Base-by-base conservation (phyloP, 139 green algal species). In the Chloropicon primus region DNA sequence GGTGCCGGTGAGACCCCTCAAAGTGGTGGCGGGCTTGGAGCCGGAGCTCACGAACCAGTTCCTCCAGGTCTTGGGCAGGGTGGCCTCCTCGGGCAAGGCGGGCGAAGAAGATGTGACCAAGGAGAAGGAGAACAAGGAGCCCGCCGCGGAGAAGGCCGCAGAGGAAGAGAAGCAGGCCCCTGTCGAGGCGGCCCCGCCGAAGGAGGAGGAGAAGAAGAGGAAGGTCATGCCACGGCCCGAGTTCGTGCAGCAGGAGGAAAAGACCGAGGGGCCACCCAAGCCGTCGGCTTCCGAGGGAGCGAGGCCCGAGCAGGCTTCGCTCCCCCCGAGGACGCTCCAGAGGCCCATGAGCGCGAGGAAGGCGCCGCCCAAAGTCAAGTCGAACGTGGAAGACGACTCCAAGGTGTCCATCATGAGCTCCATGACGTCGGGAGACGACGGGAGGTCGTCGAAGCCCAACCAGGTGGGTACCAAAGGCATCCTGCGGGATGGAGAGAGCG, bases 11-110 rank as follows among this genome's bases (percentile, higher is more conserved):
- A 86, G 86, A 2, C 89, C 91, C 1, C 77, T 86, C 41, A 94
- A 94, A 85, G 88, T 92, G 74, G 89, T 95, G 53, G 91, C 91
- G 5, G 91, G 91, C 1, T 74, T 93, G 72, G 91, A 96, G 85
- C 87, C 91, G 1, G 91, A 95, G 74, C 83, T 86, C 27, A 96
- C 91, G 28, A 96, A 96, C 74, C 17, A 80, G 0, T 94, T 96
- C 77, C 81, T 96, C 76, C 90, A 93, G 76, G 87, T 90, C 87
- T 81, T 95, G 22, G 87, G 71, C 2, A 72, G 27, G 22, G 88
- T 85, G 10, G 41, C 41, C 25, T 27, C 21, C 1, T 28, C 41
- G 41, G 5, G 53, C 27, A 76, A 82, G 73, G 76, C 72, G 25
- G 29, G 76, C 26, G 81, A 79, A 25, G 79, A 73, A 22, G 80